Evolutionary conservation across 139 green algal species (phyloP).

Genomic region (Picochlorum sp.): DNA sequence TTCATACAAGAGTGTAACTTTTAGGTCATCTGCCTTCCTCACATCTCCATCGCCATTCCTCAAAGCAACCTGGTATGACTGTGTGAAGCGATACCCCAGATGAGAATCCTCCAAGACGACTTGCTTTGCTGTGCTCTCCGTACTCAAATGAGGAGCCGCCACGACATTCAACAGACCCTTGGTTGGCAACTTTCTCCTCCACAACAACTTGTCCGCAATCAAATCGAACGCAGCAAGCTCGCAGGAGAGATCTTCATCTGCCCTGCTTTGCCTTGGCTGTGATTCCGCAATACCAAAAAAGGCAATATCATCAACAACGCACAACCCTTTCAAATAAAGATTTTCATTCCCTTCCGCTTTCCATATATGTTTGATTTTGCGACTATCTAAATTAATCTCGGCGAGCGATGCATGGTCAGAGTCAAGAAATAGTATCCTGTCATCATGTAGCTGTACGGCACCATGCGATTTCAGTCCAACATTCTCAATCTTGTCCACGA

Average conservation of each 20-base stretch:
- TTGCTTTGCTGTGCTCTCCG: constrained; percentile 12
- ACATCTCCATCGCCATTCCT: background rate
- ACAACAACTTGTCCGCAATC: constrained; percentile 33
- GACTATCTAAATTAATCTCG: constrained; percentile 8
- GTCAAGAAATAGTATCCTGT: constrained; percentile 45
- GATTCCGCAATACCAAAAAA: constrained; percentile 55
- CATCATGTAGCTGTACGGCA: constrained; percentile 29
- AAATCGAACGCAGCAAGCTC: constrained; percentile 57
- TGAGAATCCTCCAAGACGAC: too few relatives aligned
- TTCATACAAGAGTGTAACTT: too few relatives aligned
- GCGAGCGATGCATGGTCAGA: constrained; percentile 33
- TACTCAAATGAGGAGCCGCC: constrained; percentile 45
- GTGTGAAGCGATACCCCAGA: too few relatives aligned
- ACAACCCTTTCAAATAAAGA: constrained; percentile 63
- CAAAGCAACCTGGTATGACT: too few relatives aligned
- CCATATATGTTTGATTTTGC: constrained; percentile 11
- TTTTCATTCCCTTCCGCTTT: background rate
- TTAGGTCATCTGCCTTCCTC: background rate
- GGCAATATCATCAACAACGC: constrained; percentile 58
- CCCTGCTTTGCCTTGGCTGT: constrained; percentile 5
- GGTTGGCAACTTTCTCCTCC: constrained; percentile 43
- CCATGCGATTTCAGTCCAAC: constrained; percentile 53
- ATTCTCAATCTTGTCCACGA: constrained; percentile 7
- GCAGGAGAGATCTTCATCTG: constrained; percentile 9
- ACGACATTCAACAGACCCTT: constrained; percentile 65